phyloP scores from a whole-genome alignment of 2,329 filamentous ascomycete species.

The Ophiostoma himal-ulmi region DNA sequence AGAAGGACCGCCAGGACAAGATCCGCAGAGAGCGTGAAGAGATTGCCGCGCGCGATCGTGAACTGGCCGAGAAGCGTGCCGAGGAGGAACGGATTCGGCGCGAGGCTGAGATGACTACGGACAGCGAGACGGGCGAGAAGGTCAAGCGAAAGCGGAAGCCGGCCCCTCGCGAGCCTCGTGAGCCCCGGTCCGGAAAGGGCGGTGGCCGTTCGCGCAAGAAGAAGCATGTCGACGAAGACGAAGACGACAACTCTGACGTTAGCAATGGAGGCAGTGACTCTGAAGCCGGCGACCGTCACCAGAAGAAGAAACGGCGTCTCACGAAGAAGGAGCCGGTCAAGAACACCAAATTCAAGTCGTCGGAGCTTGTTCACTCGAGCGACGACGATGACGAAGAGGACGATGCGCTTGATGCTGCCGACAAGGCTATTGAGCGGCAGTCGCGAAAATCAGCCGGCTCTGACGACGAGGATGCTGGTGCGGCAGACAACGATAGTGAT shows the following conservation, averaged over 20 bases:
- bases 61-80: slow-evolving; percentile 62
- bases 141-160: slow-evolving; percentile 69
- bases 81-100: slow-evolving; percentile 64
- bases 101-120: slow-evolving; percentile 74
- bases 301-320: slow-evolving; percentile 57
- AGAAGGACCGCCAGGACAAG: slow-evolving; percentile 69
- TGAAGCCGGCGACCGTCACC: slow-evolving; percentile 45
- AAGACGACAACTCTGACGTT: slow-evolving; percentile 31
- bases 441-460: slow-evolving; percentile 26
- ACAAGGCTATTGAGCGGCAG: slow-evolving; percentile 36
- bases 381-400: slow-evolving; percentile 39
- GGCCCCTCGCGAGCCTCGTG: slow-evolving; percentile 34
- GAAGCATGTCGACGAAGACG: slow-evolving; percentile 32
- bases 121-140: slow-evolving; percentile 74
- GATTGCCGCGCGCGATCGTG: slow-evolving; percentile 70
- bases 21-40: slow-evolving; percentile 79
- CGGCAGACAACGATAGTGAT: slow-evolving; percentile 31
- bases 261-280: slow-evolving; percentile 32
- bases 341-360: slow-evolving; percentile 72
- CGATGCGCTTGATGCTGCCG: slow-evolving; percentile 29
- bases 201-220: slow-evolving; percentile 38
- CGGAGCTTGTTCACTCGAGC: slow-evolving; percentile 74
- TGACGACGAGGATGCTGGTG: slow-evolving; percentile 33
- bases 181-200: slow-evolving; percentile 30
- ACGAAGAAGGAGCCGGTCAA: slow-evolving; percentile 42